Percentiles rank a stretch among this genome's conserved stretches.
These are phyloP conservation scores for Skeletonema marinoi DNA, from an alignment of 108 stramenopile genomes.

Conservation along the genomic window DNA sequence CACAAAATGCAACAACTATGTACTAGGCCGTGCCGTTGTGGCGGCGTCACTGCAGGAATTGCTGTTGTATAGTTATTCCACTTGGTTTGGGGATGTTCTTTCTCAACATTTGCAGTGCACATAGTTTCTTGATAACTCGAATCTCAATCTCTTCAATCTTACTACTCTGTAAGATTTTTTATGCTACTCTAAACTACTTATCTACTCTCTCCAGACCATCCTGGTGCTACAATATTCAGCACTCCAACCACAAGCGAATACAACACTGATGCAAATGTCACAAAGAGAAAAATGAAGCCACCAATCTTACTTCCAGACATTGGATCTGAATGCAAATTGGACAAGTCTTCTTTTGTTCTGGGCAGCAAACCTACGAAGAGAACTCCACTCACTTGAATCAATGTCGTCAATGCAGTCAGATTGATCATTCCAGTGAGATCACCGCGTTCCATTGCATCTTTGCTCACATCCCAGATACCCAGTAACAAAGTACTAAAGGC, in stretches of 20 bases:
- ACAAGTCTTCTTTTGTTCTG: slow-evolving; percentile 77
- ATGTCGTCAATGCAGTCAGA: slow-evolving; percentile 76
- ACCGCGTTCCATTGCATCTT: slow-evolving; percentile 61
- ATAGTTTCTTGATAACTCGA: too few species aligned
- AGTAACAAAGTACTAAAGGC: slow-evolving; percentile 71
- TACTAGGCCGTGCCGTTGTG: too few species aligned
- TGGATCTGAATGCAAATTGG: slow-evolving; percentile 49
- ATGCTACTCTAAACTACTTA: not conserved
- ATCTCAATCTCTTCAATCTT: too few species aligned
- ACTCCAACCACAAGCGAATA: slow-evolving; percentile 79
- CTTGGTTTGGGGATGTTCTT: too few species aligned
- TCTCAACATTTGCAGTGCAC: too few species aligned
- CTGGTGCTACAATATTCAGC: slow-evolving; percentile 74
- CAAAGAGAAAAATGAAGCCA: slow-evolving; percentile 71
- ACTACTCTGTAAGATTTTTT: too few species aligned
- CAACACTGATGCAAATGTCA: slow-evolving; percentile 69
- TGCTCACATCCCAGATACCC: slow-evolving; percentile 80
- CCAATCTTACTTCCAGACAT: slow-evolving; percentile 65
- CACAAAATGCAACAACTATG: too few species aligned
- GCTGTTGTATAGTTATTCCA: too few species aligned
- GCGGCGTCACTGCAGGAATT: too few species aligned
- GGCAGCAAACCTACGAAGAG: slow-evolving; percentile 77
- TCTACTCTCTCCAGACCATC: slow-evolving; percentile 73
- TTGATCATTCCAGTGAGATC: slow-evolving; percentile 73
- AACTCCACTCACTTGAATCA: slow-evolving; percentile 69